Percentiles rank a stretch among this genome's conserved stretches.
Conservation (phyloP, 371 early-diverging fungal species). For the Polyrhizophydium stewartii region DNA sequence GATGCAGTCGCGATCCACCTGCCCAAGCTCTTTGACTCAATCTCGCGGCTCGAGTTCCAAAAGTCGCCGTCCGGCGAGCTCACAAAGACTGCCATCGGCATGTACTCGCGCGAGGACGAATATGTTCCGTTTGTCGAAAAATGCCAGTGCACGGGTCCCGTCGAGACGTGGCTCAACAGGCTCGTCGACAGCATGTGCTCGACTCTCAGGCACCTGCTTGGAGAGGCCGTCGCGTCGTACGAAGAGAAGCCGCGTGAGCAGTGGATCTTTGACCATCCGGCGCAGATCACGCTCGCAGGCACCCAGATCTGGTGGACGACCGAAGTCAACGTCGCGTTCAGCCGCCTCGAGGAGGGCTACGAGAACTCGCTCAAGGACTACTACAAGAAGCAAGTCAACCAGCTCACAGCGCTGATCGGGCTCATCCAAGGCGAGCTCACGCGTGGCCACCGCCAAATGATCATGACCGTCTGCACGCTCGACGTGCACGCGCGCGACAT, state of each 20-base stretch:
- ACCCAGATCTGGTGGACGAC: slow-evolving; percentile 65
- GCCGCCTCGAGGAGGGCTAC: slow-evolving; percentile 58
- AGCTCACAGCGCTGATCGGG: slow-evolving; percentile 52
- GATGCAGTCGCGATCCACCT: slow-evolving; percentile 51
- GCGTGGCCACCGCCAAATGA: slow-evolving; percentile 52
- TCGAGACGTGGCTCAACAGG: slow-evolving; percentile 60
- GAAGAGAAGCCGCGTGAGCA: slow-evolving; percentile 66
- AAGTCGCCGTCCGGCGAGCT: slow-evolving; percentile 38
- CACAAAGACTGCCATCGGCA: slow-evolving; percentile 57
- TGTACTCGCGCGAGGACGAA: slow-evolving; percentile 57
- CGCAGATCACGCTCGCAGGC: slow-evolving; percentile 59
- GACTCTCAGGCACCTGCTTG: slow-evolving; percentile 43
- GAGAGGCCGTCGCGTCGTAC: slow-evolving; percentile 53
- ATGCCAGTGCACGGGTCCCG: slow-evolving; percentile 56
- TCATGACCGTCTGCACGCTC: slow-evolving; percentile 62
- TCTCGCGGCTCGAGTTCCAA: slow-evolving; percentile 51
- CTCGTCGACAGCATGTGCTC: slow-evolving; percentile 49
- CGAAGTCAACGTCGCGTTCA: slow-evolving; percentile 59
- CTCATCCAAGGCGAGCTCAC: slow-evolving; percentile 58
- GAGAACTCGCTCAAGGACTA: slow-evolving; percentile 63
- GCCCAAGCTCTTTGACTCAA: slow-evolving; percentile 55
- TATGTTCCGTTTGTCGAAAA: slow-evolving; percentile 48
- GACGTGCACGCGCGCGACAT: slow-evolving; percentile 66
- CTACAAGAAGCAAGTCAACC: slow-evolving; percentile 62
- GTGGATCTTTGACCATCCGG: slow-evolving; percentile 63